Base-by-base conservation (phyloP, 1,284 basidiomycete genomes). In the Trametes sp. region DNA sequence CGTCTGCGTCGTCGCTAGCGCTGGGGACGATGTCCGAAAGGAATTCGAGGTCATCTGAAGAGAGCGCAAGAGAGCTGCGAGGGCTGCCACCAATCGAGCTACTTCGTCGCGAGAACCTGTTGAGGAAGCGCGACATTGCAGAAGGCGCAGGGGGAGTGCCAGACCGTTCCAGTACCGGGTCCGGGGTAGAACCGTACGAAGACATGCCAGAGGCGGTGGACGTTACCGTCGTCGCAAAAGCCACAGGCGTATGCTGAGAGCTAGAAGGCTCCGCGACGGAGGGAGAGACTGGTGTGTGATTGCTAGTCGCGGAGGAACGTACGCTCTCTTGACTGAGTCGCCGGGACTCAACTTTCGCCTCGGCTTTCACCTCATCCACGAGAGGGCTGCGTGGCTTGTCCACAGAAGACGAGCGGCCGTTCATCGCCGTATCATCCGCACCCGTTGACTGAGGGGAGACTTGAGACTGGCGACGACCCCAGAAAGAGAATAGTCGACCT, bases 11-110 rank as follows among this genome's bases (percentile, higher is more conserved):
- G 64, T 87, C 84, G 54, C 72, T 75, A 10, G 80, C 81, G 64
- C 82, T 84, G 4, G 89, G 87, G 5, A 87, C 86, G 54, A 90
- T 86, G 66, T 92, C 90, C 11, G 86, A 83, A n/a, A 93, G 79
- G 68, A 89, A 92, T 67, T 91, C 88, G 26, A 93, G 77, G 71
- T 93, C 90, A 62, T 90, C 85, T 2, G 84, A 80, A 8, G 90
- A 90, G 23, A 92, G 79, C 4, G 87, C 83, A 45, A 92, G 73
- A 11, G 87, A 84, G 51, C 77, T 80, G 42, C 81, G 79, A 9
- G 81, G 73, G 54, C 75, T 77, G 4, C 78, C 66, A n/a, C 78
- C 68, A 7, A 64, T 36, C 7, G 80, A 67, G 56, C 77, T 81
- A 24, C 69, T 65, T 4, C 76, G 66, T 16, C 86, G 83, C 31